These are phyloP conservation scores for Leccinum subgranulosum DNA, from an alignment of 768 basidiomycete species.

Conservation along the genomic window DNA sequence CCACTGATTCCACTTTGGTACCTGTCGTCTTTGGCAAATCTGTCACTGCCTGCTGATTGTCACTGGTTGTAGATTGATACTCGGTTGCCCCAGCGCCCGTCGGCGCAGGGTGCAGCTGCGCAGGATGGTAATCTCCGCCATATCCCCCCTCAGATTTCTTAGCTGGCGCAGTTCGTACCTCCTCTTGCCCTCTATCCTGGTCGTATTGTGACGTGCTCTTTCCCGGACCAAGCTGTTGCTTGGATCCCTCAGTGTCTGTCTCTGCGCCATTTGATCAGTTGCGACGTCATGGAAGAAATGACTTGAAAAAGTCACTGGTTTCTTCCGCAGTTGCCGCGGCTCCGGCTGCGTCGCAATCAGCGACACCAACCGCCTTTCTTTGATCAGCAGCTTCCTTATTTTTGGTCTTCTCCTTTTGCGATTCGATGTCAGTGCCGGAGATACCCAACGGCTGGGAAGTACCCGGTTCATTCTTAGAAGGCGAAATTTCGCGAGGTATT, in stretches of 20 bases:
- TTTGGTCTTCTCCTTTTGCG: conserved; percentile 2
- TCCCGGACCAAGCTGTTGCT: neutral
- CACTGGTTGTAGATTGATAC: neutral
- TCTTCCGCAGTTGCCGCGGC: neutral
- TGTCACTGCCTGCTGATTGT: neutral
- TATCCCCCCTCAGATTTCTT: conserved; percentile 3
- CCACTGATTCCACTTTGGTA: neutral
- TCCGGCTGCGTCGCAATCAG: neutral
- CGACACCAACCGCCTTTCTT: neutral
- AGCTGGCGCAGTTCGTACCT: neutral
- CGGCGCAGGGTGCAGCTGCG: conserved; percentile 27
- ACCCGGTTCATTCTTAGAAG: neutral
- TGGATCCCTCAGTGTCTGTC: neutral
- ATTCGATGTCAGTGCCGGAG: neutral
- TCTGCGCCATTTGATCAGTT: neutral
- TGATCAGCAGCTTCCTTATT: neutral
- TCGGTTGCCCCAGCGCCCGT: conserved; percentile 17
- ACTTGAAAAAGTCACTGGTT: conserved; percentile 5
- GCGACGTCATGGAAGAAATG: neutral
- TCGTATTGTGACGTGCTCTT: neutral
- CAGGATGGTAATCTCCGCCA: conserved; percentile 27
- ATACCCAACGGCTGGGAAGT: neutral
- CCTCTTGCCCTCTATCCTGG: neutral
- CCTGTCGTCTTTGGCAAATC: neutral
- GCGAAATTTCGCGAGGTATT: neutral